phyloP scores from a whole-genome alignment of 148 eudicot species.

The Diospyros kaki region DNA sequence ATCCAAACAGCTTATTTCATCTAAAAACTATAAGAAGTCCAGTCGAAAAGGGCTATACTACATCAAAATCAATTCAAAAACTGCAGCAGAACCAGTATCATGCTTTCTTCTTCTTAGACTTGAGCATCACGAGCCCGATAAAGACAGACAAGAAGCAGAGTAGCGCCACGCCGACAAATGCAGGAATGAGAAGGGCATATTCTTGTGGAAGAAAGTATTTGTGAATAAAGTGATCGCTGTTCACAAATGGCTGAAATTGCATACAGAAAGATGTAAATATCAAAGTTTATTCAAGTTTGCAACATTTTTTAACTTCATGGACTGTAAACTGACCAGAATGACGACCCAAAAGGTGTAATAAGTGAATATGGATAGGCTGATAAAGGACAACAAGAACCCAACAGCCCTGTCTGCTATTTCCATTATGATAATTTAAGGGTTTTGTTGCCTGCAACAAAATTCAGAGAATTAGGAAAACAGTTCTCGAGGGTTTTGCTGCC shows the following conservation, averaged over 20 bases:
- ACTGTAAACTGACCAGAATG: slow-evolving; percentile 56
- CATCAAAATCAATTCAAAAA: neutral
- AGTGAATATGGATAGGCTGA: slow-evolving; percentile 76
- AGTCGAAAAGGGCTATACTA: neutral
- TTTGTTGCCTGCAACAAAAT: neutral
- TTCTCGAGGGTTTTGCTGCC: neutral
- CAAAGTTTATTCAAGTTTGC: slow-evolving; percentile 1
- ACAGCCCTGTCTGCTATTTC: slow-evolving; percentile 89
- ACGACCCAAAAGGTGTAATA: slow-evolving; percentile 94
- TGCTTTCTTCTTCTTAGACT: slow-evolving; percentile 81
- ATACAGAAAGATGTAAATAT: slow-evolving; percentile 10
- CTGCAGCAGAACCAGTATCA: slow-evolving; percentile 15
- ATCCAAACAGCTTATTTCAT: neutral
- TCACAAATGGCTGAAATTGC: slow-evolving; percentile 78
- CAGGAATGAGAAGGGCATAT: slow-evolving; percentile 80
- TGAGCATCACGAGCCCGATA: slow-evolving; percentile 78
- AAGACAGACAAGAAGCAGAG: slow-evolving; percentile 69
- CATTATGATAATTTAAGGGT: slow-evolving; percentile 29
- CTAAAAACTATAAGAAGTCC: neutral
- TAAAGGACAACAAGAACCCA: slow-evolving; percentile 59
- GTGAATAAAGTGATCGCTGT: slow-evolving; percentile 83
- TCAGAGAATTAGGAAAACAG: neutral
- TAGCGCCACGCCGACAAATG: slow-evolving; percentile 59
- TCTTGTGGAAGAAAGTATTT: slow-evolving; percentile 80
- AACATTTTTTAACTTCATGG: slow-evolving; percentile 2